Evolutionary conservation across 2,329 filamentous ascomycete genomes (phyloP).

Genomic region (Corinectria fuckeliana): DNA sequence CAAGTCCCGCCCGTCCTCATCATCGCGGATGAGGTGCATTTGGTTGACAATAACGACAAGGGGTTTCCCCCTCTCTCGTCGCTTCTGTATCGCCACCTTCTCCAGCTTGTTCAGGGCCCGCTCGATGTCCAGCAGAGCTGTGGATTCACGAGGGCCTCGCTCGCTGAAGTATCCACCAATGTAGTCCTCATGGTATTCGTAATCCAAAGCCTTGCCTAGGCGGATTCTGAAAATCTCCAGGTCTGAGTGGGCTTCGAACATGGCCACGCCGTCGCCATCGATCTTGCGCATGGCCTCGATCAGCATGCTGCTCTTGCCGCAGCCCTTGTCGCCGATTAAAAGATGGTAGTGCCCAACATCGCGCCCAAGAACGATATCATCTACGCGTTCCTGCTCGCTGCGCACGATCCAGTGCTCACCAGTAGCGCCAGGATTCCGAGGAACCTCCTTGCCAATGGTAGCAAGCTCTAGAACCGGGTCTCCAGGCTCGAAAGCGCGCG

Average conservation of each 20-base stretch:
- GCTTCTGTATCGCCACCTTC: slow-evolving; percentile 82
- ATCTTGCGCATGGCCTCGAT: slow-evolving; percentile 93
- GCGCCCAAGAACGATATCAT: slow-evolving; percentile 80
- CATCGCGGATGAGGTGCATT: slow-evolving; percentile 87
- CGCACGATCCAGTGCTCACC: slow-evolving; percentile 74
- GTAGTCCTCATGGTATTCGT: slow-evolving; percentile 97
- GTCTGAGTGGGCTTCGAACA: slow-evolving; percentile 96
- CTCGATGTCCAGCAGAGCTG: slow-evolving; percentile 92
- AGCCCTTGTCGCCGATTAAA: slow-evolving; percentile 93
- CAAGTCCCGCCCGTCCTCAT: slow-evolving; percentile 90
- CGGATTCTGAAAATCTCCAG: slow-evolving; percentile 93
- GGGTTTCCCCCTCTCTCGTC: slow-evolving; percentile 68
- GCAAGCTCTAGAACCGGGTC: slow-evolving; percentile 88
- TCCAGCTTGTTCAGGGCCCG: slow-evolving; percentile 97
- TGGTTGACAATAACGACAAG: slow-evolving; percentile 95
- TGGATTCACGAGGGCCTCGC: slow-evolving; percentile 88
- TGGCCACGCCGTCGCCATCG: slow-evolving; percentile 85
- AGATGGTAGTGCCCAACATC: slow-evolving; percentile 86
- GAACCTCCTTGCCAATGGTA: slow-evolving; percentile 65
- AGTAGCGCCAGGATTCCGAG: slow-evolving; percentile 49
- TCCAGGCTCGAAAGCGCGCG: slow-evolving; percentile 87
- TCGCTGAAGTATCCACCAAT: slow-evolving; percentile 97
- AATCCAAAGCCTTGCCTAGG: slow-evolving; percentile 92
- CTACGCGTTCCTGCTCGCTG: slow-evolving; percentile 80
- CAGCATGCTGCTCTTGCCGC: slow-evolving; percentile 95